A percentile compares a stretch with the other conserved stretches of the same genome.
These are phyloP conservation scores for Saprolegnia parasitica DNA, from an alignment of 352 stramenopile species.

Conservation along the genomic window DNA sequence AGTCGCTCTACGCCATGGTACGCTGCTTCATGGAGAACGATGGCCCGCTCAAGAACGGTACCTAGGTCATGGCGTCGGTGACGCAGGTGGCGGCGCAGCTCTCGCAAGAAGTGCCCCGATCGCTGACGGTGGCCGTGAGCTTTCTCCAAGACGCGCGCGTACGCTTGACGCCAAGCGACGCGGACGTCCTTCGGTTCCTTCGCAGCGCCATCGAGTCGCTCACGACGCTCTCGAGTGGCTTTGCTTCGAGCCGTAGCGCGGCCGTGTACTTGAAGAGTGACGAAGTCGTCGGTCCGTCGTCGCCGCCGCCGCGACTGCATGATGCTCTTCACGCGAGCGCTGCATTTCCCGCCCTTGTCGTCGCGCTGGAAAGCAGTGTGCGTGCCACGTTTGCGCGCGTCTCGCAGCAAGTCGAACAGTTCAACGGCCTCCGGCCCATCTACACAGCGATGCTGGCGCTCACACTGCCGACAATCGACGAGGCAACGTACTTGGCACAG, in stretches of 20 bases:
- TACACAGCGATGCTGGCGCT: slow-evolving; percentile 11
- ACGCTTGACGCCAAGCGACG: slow-evolving; percentile 5
- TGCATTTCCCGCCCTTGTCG: slow-evolving; percentile 34
- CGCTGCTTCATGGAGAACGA: not conserved
- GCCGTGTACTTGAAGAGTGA: slow-evolving; percentile 49
- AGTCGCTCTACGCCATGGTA: slow-evolving; percentile 66
- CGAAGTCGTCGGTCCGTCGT: slow-evolving; percentile 28
- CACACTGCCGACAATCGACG: slow-evolving; percentile 7
- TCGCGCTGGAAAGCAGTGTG: not conserved
- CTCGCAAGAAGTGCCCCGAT: not conserved
- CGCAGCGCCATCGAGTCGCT: slow-evolving; percentile 48
- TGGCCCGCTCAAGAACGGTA: too few relatives aligned
- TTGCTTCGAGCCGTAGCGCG: slow-evolving; percentile 55
- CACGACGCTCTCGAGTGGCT: slow-evolving; percentile 53
- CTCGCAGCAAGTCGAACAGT: slow-evolving; percentile 10
- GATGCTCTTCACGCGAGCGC: slow-evolving; percentile 41
- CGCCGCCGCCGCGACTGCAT: slow-evolving; percentile 37
- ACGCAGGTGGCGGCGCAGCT: slow-evolving; percentile 2
- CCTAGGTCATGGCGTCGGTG: slow-evolving; percentile 13
- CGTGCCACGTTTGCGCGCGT: slow-evolving; percentile 7
- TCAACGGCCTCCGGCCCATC: slow-evolving; percentile 24
- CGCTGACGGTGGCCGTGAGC: slow-evolving; percentile 25
- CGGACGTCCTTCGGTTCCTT: slow-evolving; percentile 48
- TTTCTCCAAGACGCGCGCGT: slow-evolving; percentile 1
- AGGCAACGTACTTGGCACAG: slow-evolving; percentile 1